Conservation (phyloP, 2,329 filamentous ascomycete genomes). For the Colletotrichum sp. region DNA sequence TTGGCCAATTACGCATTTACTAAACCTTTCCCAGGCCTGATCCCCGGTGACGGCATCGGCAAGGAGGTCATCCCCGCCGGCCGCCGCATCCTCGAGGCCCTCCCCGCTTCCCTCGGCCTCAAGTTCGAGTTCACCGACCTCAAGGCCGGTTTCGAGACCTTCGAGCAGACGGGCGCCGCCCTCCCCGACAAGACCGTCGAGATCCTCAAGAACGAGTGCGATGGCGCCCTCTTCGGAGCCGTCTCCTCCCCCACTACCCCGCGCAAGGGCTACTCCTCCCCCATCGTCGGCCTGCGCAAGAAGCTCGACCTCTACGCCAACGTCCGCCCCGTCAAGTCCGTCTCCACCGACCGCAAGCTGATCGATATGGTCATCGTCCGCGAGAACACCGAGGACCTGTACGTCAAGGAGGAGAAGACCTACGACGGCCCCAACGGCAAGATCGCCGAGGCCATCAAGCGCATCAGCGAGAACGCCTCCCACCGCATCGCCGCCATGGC, state of each 20-base stretch:
- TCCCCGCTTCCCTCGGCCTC: slow-evolving; percentile 87
- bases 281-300: slow-evolving; percentile 96
- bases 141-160: slow-evolving; percentile 90
- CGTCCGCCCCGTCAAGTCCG: slow-evolving; percentile 91
- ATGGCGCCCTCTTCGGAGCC: slow-evolving; percentile 95
- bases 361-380: slow-evolving; percentile 98
- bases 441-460: slow-evolving; percentile 97
- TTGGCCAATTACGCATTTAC: background rate
- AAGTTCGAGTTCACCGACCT: slow-evolving; percentile 96
- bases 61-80: slow-evolving; percentile 97
- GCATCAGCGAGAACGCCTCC: slow-evolving; percentile 86
- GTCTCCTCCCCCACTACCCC: slow-evolving; percentile 90
- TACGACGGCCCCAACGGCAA: slow-evolving; percentile 74
- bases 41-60: slow-evolving; percentile 97
- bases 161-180: slow-evolving; percentile 86
- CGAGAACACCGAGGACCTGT: slow-evolving; percentile 98
- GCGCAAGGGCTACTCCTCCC: slow-evolving; percentile 94
- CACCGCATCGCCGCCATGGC: slow-evolving; percentile 91
- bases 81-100: slow-evolving; percentile 87
- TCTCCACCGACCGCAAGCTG: slow-evolving; percentile 67
- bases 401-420: slow-evolving; percentile 95
- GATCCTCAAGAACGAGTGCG: slow-evolving; percentile 86
- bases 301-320: slow-evolving; percentile 95
- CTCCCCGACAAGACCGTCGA: slow-evolving; percentile 92
- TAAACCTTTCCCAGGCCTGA: slow-evolving; percentile 67